Percentiles rank a stretch among this genome's conserved stretches.
Evolutionary conservation across 345 rosid genomes (phyloP).

Genomic region (Acer negundo): DNA sequence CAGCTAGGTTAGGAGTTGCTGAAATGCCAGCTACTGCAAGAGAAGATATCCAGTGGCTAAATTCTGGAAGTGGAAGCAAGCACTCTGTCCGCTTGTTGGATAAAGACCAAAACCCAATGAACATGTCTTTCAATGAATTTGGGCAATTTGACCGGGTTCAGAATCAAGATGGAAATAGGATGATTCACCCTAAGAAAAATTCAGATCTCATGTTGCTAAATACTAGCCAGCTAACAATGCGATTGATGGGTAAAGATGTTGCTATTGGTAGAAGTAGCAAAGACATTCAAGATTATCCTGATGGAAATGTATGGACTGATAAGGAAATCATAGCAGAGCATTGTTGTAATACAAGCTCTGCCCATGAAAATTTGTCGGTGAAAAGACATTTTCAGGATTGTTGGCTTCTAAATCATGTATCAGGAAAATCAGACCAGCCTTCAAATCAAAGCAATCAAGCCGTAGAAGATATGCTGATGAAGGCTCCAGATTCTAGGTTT

Average conservation of each 20-base stretch:
- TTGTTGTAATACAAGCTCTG: constrained; percentile 17
- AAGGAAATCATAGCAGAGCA: constrained; percentile 46
- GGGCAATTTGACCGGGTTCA: constrained; percentile 25
- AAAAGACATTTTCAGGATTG: constrained; percentile 29
- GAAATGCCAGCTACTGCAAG: constrained; percentile 29
- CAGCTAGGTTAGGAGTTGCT: constrained; percentile 41
- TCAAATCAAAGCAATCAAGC: constrained; percentile 29
- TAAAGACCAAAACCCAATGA: constrained; percentile 32
- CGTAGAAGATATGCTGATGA: constrained; percentile 9
- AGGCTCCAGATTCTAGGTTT: constrained; percentile 31
- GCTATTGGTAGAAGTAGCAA: constrained; percentile 43
- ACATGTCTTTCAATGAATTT: constrained; percentile 24
- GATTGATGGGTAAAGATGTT: constrained; percentile 79
- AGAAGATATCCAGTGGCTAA: constrained; percentile 25
- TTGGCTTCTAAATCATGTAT: constrained; percentile 28
- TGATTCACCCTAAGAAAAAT: constrained; percentile 21
- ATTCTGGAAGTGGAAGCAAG: constrained; percentile 27
- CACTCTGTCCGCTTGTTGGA: constrained; percentile 23
- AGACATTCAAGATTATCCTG: constrained; percentile 32
- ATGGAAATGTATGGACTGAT: constrained; percentile 42
- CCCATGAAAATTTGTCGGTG: constrained; percentile 13
- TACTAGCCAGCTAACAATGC: constrained; percentile 50
- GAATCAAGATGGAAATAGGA: constrained; percentile 23
- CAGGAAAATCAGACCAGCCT: constrained; percentile 26
- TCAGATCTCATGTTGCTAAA: constrained; percentile 30